Base-by-base conservation (phyloP, 2,329 filamentous ascomycete genomes). In the Colletotrichum sp. region DNA sequence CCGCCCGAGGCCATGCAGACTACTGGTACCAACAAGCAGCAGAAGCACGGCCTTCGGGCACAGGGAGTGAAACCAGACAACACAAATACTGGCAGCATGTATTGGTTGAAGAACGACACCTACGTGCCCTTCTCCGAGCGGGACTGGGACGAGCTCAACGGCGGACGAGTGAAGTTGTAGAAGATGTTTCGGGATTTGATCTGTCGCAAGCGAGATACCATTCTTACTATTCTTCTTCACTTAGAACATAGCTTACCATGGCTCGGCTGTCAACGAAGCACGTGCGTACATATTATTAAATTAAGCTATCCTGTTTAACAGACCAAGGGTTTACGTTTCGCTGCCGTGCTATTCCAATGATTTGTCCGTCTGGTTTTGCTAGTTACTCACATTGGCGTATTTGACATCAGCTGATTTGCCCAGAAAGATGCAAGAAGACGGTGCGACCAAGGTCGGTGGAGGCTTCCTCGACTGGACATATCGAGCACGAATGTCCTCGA, bases 11-110 rank as follows among this genome's bases (percentile, higher is more conserved):
- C 86, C 5, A 89, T 91, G 78, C 91, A 94, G 80, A 89, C 91
- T 2, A 98, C 96, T 6, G 95, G 95, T 0, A 98, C 95, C 64
- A 94, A 95, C 80, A 98, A 98, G 88, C 94, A 97, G 86, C 94
- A 96, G 85, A 98, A 98, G 84, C 91, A 94, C 77, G 84, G 87
- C 0, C 83, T 98, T 77, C 88, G 95, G n/a, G 87, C 88, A 3
- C 90, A 96, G 77, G 95, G 96, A 1, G 94, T 96, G 0, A 91
- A 95, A 79, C 94, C 93, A 0, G 84, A 80, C 6, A 90, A 90
- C 79, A 86, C 89, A 2, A 83, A 83, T 48, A 79, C 79, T 5
- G 90, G 91, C 28, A 82, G 85, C 48, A 43, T 94, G 61, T 93
- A 87, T 79, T 96, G 94, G 93, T 85, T 96, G 18, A 90, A 88